A percentile compares a stretch with the other conserved stretches of the same genome.
Evolutionary conservation across 768 basidiomycete genomes (phyloP).

Genomic region (Saitozyma sp.): DNA sequence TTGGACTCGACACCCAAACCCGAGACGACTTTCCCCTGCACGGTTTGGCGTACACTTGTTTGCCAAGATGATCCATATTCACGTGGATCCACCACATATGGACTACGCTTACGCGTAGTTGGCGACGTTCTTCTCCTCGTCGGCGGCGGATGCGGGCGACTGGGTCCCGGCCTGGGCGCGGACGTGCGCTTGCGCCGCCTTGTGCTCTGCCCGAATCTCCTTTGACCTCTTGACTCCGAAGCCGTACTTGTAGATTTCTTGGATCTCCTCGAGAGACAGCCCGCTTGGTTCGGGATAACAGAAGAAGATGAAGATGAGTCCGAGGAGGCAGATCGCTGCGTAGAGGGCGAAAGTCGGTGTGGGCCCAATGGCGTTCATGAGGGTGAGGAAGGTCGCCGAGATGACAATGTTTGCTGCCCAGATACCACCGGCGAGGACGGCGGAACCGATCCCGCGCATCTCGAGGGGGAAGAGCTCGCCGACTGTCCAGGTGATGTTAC

Average conservation of each 20-base stretch:
- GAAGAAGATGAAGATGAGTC: conserved; percentile 39
- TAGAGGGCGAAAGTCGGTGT: conserved; percentile 24
- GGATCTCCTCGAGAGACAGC: conserved; percentile 36
- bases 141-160: too few relatives aligned
- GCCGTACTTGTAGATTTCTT: conserved; percentile 32
- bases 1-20: too few relatives aligned
- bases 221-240: conserved; percentile 32
- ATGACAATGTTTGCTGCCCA: conserved; percentile 43
- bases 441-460: conserved; percentile 30
- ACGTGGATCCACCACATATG: too few relatives aligned
- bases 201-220: conserved; percentile 30
- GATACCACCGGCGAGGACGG: conserved; percentile 22
- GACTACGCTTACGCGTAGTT: too few relatives aligned
- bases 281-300: conserved; percentile 39
- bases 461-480: conserved; percentile 34
- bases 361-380: conserved; percentile 36
- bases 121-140: too few relatives aligned
- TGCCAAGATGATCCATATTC: too few relatives aligned
- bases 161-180: too few relatives aligned
- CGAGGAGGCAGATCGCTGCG: conserved; percentile 34
- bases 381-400: conserved; percentile 34
- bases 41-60: too few relatives aligned
- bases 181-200: conserved; percentile 1
- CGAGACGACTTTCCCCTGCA: too few relatives aligned
- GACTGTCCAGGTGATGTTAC: conserved; percentile 33